Conservation (phyloP, 2,329 filamentous ascomycete species). For the Cylindrodendrum hubeiense region DNA sequence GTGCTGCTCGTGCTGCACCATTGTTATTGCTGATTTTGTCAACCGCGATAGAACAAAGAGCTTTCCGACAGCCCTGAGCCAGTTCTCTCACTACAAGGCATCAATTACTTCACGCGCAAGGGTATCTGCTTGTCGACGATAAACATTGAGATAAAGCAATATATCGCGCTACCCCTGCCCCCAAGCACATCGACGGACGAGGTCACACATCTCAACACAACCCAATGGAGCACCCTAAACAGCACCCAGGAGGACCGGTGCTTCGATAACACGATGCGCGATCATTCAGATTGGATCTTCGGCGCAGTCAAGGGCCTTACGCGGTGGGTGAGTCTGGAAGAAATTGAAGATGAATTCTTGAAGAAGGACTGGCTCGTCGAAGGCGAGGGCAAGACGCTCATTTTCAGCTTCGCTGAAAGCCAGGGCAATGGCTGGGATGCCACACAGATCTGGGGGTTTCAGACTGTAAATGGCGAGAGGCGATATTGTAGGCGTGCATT, state of each 20-base stretch:
- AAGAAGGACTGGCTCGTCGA: slow-evolving; percentile 72
- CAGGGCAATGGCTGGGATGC: slow-evolving; percentile 66
- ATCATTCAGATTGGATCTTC: slow-evolving; percentile 84
- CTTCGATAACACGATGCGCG: slow-evolving; percentile 64
- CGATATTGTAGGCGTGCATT: slow-evolving; percentile 66
- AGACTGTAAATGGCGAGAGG: slow-evolving; percentile 64
- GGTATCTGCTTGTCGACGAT: slow-evolving; percentile 77
- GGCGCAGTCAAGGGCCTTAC: slow-evolving; percentile 75
- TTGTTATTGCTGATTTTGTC: background rate
- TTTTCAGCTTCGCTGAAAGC: slow-evolving; percentile 73
- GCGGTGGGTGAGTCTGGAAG: slow-evolving; percentile 60
- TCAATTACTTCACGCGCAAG: slow-evolving; percentile 80
- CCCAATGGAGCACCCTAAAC: slow-evolving; percentile 78
- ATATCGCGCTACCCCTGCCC: slow-evolving; percentile 56
- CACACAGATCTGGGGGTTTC: slow-evolving; percentile 71
- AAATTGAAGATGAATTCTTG: slow-evolving; percentile 67
- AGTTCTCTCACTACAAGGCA: slow-evolving; percentile 78
- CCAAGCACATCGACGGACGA: slow-evolving; percentile 54
- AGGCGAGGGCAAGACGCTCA: slow-evolving; percentile 69
- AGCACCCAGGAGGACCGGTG: slow-evolving; percentile 70
- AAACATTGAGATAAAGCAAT: slow-evolving; percentile 72
- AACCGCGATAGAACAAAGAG: slow-evolving; percentile 73
- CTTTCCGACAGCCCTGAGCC: slow-evolving; percentile 78
- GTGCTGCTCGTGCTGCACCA: too few relatives aligned
- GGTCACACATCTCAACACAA: slow-evolving; percentile 75